A percentile compares a stretch with the other conserved stretches of the same genome.
These are phyloP conservation scores for Russula sp. DNA, from an alignment of 768 basidiomycete species.

Conservation along the genomic window DNA sequence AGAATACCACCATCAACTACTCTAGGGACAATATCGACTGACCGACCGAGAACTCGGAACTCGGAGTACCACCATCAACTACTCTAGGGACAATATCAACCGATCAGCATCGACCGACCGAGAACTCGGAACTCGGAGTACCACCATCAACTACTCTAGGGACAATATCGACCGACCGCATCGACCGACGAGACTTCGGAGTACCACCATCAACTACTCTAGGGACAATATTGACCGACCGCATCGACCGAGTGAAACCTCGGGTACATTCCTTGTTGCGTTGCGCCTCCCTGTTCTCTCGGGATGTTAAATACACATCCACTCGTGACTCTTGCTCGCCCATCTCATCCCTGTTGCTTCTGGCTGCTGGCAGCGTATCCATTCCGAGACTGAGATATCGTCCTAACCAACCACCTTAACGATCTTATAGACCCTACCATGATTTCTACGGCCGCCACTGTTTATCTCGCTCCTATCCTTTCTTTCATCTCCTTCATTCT, in stretches of 20 bases:
- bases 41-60: no score
- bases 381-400: conserved; percentile 28
- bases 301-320: conserved; percentile 10
- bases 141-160: no score
- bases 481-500: conserved; percentile 65
- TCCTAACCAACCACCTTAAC: conserved; percentile 27
- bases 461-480: conserved; percentile 66
- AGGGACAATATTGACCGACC: no score
- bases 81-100: no score
- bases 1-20: not conserved
- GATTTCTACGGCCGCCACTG: conserved; percentile 68
- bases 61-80: no score
- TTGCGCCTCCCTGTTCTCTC: not conserved
- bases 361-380: conserved; percentile 28
- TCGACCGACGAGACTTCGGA: no score
- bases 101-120: no score
- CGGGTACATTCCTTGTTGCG: not conserved
- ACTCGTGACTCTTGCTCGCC: not conserved
- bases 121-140: no score
- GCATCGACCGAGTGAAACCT: not conserved
- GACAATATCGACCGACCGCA: no score
- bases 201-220: no score
- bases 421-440: conserved; percentile 41
- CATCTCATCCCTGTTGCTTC: not conserved
- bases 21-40: conserved; percentile 14